Conservation (phyloP, 148 eudicot species). For the Cornus kousa region DNA sequence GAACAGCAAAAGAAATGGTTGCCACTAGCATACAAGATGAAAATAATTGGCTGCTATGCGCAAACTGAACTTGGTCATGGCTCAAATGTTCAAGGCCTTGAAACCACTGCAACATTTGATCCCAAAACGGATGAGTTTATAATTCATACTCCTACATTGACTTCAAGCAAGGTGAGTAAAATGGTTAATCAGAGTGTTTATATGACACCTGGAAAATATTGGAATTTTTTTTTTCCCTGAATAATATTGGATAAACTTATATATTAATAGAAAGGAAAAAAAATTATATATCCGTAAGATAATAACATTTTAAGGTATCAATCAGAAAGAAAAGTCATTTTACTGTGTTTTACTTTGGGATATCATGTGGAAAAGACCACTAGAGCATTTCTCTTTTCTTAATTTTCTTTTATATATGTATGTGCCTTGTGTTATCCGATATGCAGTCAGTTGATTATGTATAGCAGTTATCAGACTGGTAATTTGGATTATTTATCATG, state of each 20-base stretch:
- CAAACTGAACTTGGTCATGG: constrained; percentile 99
- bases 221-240: too few relatives aligned
- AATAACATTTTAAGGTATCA: not conserved
- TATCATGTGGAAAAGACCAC: not conserved
- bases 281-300: too few relatives aligned
- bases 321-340: not conserved
- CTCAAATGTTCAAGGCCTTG: constrained; percentile 97
- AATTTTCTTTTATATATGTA: not conserved
- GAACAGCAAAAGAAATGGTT: constrained; percentile 94
- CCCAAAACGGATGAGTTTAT: constrained; percentile 85
- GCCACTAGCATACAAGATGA: constrained; percentile 88
- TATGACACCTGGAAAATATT: constrained; percentile 4
- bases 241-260: not conserved
- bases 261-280: not conserved
- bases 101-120: constrained; percentile 99
- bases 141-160: constrained; percentile 88
- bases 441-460: not conserved
- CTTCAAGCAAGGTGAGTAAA: constrained; percentile 83
- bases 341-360: not conserved
- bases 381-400: not conserved
- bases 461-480: not conserved
- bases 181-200: not conserved
- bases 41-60: constrained; percentile 96
- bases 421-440: not conserved
- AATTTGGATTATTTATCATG: not conserved